Evolutionary conservation across 257 asterid genomes (phyloP).

Genomic region (Plectranthus barbatus): DNA sequence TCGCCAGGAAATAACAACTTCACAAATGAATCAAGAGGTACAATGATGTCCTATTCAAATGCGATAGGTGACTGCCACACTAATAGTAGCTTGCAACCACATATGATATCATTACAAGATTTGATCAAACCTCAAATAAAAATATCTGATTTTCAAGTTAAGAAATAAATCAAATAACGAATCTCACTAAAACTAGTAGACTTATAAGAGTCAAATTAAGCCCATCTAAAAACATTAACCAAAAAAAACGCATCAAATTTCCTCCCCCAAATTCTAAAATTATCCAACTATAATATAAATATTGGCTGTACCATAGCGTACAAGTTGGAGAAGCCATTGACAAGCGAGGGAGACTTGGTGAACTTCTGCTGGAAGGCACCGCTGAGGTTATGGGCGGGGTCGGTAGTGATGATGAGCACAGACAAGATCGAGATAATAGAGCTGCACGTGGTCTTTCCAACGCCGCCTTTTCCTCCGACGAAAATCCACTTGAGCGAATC

Average conservation of each 20-base stretch:
- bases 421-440: conserved; percentile 70
- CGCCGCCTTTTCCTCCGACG: conserved; percentile 98
- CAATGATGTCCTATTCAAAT: too few relatives aligned
- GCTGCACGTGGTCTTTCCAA: conserved; percentile 93
- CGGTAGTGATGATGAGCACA: conserved; percentile 90
- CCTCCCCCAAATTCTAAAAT: not conserved
- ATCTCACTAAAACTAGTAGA: not conserved
- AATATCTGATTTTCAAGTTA: too few relatives aligned
- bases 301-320: conserved; percentile 72
- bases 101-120: not conserved
- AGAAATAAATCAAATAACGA: not conserved
- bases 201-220: not conserved
- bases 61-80: too few relatives aligned
- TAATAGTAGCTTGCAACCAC: too few relatives aligned
- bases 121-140: not conserved
- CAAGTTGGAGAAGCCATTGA: conserved; percentile 84
- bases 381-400: conserved; percentile 95
- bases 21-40: not conserved
- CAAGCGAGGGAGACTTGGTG: conserved; percentile 82
- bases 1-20: not conserved
- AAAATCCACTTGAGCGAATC: conserved; percentile 84
- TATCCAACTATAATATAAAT: not conserved
- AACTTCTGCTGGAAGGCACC: conserved; percentile 91
- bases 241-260: not conserved
- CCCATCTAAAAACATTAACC: not conserved